phyloP scores from a whole-genome alignment of 2,329 filamentous ascomycete species.

The Ophiostoma angusticollis region DNA sequence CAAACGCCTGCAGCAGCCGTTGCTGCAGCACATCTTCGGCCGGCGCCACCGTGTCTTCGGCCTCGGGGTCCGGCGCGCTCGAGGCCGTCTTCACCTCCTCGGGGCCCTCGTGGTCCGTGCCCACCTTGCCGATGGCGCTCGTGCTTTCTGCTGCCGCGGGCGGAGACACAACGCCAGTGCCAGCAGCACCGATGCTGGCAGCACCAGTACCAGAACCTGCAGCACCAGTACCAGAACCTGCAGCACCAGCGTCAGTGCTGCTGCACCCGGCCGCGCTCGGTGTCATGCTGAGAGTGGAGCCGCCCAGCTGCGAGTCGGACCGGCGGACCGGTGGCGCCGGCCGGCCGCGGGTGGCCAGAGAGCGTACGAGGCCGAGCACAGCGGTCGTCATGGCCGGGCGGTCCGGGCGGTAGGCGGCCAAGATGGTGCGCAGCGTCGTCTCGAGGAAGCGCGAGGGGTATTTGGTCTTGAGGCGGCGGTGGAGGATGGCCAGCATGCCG shows the following conservation, averaged over 20 bases:
- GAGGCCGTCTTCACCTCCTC: slow-evolving; percentile 37
- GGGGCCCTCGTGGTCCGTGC: slow-evolving; percentile 26
- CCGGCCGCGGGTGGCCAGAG: slow-evolving; percentile 52
- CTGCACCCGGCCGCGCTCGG: neutral
- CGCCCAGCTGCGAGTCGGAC: slow-evolving; percentile 23
- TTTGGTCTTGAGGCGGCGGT: slow-evolving; percentile 63
- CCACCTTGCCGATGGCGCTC: slow-evolving; percentile 25
- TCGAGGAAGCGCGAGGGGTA: slow-evolving; percentile 68
- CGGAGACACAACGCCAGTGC: neutral
- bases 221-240: too few relatives aligned
- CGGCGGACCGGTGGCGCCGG: slow-evolving; percentile 48
- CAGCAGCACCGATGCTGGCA: neutral
- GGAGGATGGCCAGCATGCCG: slow-evolving; percentile 48
- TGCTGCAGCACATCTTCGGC: slow-evolving; percentile 49
- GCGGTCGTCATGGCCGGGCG: slow-evolving; percentile 56
- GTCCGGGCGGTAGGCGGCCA: slow-evolving; percentile 49
- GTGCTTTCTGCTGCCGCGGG: slow-evolving; percentile 25
- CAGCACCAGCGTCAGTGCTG: neutral
- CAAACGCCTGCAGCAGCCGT: slow-evolving; percentile 58
- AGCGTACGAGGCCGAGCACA: slow-evolving; percentile 58
- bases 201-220: too few relatives aligned
- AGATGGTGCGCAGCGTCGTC: slow-evolving; percentile 60
- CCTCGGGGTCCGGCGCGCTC: slow-evolving; percentile 51
- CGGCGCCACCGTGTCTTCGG: slow-evolving; percentile 37
- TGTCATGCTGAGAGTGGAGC: neutral